These are phyloP conservation scores for Aureobasidium uvarum DNA, from an alignment of 2,329 filamentous ascomycete genomes.

Conservation along the genomic window DNA sequence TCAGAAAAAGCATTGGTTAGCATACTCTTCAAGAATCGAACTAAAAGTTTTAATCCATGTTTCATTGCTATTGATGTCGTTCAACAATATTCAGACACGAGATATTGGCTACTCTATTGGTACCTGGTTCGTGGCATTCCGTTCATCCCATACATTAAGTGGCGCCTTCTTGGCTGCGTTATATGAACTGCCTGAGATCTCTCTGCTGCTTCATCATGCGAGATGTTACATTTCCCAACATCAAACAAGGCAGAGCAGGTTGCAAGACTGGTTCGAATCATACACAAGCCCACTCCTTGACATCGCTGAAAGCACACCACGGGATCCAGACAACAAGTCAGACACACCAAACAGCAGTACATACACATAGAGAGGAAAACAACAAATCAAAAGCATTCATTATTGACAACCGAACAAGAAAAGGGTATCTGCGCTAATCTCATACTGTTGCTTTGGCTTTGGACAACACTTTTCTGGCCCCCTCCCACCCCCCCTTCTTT, in stretches of 20 bases:
- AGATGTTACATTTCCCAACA: neutral
- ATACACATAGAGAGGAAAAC: neutral
- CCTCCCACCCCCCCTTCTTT: neutral
- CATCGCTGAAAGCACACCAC: too few species aligned
- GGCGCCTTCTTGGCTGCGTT: neutral
- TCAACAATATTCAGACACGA: neutral
- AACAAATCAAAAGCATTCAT: neutral
- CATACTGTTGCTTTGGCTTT: neutral
- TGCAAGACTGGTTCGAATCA: neutral
- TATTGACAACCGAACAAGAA: conserved; percentile 10
- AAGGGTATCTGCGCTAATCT: conserved; percentile 21
- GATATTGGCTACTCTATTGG: neutral
- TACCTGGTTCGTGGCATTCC: neutral
- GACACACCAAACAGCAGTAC: neutral
- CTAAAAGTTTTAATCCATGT: neutral
- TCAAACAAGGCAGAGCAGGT: neutral
- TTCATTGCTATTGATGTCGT: neutral
- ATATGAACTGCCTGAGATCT: neutral
- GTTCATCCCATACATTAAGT: neutral
- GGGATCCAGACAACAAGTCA: neutral
- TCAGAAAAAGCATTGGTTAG: conserved; percentile 2
- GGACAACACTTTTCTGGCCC: neutral
- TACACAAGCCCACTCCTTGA: too few species aligned
- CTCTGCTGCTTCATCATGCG: neutral
- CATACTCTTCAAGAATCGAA: neutral